These are phyloP conservation scores for Lentinula boryana DNA, from an alignment of 768 basidiomycete genomes.

Conservation along the genomic window DNA sequence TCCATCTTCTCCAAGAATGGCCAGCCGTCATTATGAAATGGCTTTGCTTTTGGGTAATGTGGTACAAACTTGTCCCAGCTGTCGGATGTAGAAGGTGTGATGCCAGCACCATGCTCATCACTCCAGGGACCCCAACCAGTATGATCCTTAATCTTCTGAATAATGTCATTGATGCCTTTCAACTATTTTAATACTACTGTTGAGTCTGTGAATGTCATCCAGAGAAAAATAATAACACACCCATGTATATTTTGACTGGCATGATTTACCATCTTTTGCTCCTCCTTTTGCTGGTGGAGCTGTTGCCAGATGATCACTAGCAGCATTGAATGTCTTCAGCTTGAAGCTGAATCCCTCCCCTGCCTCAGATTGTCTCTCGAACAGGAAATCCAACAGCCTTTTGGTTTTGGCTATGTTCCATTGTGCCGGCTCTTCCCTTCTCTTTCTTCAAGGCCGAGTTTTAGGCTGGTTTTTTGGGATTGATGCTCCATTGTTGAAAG, in stretches of 20 bases:
- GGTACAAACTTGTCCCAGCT: not conserved
- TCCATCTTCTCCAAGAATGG: not conserved
- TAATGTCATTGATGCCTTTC: not conserved
- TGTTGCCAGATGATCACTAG: not conserved
- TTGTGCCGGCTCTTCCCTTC: not conserved
- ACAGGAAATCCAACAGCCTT: not conserved
- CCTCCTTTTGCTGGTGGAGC: not conserved
- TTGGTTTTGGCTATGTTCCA: not conserved
- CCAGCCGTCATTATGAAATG: slow-evolving; percentile 4
- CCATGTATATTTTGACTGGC: not conserved
- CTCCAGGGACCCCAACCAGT: not conserved
- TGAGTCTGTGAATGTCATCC: too few relatives aligned
- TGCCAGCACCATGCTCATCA: not conserved
- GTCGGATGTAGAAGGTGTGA: not conserved
- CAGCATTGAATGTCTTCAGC: not conserved
- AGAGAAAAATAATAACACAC: not conserved
- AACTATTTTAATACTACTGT: too few relatives aligned
- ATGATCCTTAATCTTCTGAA: not conserved
- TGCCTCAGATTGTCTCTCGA: not conserved
- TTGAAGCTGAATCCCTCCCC: not conserved
- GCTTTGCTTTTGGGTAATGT: not conserved
- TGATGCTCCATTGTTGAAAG: too few relatives aligned
- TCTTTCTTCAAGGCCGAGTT: not conserved
- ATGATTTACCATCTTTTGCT: not conserved
- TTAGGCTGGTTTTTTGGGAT: not conserved